Conservation (phyloP, 768 basidiomycete species). For the Tricholoma flavovirens region DNA sequence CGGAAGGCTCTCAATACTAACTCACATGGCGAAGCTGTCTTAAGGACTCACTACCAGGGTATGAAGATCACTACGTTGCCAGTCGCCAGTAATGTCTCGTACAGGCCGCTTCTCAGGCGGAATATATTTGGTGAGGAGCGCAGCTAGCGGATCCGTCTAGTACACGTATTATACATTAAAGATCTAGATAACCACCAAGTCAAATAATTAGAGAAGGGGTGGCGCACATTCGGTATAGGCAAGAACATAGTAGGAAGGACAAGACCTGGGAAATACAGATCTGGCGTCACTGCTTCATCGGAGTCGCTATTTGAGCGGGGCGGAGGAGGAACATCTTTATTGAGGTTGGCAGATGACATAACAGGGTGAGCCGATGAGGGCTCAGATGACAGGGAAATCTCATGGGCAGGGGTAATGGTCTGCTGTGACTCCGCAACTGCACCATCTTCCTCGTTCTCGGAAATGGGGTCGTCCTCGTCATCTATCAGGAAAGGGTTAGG, state of each 20-base stretch:
- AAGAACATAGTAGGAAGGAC: slow-evolving; percentile 75
- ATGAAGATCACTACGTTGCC: slow-evolving; percentile 67
- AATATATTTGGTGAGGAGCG: slow-evolving; percentile 79
- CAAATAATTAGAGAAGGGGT: slow-evolving; percentile 39
- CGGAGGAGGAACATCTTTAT: slow-evolving; percentile 53
- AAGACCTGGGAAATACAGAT: slow-evolving; percentile 63
- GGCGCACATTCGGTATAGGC: slow-evolving; percentile 86
- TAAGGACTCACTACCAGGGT: slow-evolving; percentile 65
- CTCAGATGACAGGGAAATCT: slow-evolving; percentile 38
- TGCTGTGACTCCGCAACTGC: slow-evolving; percentile 26
- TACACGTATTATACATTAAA: slow-evolving; percentile 41
- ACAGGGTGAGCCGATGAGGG: slow-evolving; percentile 20
- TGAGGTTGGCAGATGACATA: slow-evolving; percentile 33
- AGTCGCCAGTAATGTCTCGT: slow-evolving; percentile 72
- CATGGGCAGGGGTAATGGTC: slow-evolving; percentile 32
- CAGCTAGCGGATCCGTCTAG: slow-evolving; percentile 82
- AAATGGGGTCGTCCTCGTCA: slow-evolving; percentile 33
- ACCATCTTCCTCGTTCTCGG: slow-evolving; percentile 35
- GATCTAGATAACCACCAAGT: slow-evolving; percentile 58
- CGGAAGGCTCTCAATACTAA: slow-evolving; percentile 11
- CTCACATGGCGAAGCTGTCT: slow-evolving; percentile 13
- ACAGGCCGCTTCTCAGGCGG: slow-evolving; percentile 68
- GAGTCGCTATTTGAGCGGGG: slow-evolving; percentile 37
- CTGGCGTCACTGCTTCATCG: slow-evolving; percentile 49
- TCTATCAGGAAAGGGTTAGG: slow-evolving; percentile 63